Percentiles rank a stretch among this genome's conserved stretches.
phyloP scores from a whole-genome alignment of 805 yeast genomes.

The Candida railenensis region DNA sequence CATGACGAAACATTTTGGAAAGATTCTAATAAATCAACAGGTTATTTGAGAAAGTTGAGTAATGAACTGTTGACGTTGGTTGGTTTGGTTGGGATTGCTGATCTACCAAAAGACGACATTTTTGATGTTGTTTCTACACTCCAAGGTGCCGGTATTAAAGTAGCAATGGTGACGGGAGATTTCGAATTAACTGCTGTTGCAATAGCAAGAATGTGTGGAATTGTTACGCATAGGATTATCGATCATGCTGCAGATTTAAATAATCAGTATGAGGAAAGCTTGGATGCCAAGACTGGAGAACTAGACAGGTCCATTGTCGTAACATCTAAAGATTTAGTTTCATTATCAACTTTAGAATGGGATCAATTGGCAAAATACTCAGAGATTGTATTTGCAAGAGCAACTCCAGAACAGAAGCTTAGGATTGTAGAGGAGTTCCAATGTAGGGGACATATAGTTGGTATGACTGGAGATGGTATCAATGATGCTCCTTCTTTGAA shows the following conservation, averaged over 20 bases:
- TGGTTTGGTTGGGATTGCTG: slow-evolving; percentile 43
- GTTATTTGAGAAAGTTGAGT: neutral
- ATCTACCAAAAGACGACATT: slow-evolving; percentile 42
- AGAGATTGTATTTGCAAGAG: slow-evolving; percentile 41
- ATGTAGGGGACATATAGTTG: slow-evolving; percentile 23
- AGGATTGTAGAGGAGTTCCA: slow-evolving; percentile 48
- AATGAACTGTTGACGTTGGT: slow-evolving; percentile 21
- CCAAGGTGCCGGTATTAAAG: slow-evolving; percentile 39
- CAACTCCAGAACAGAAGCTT: slow-evolving; percentile 53
- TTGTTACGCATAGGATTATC: slow-evolving; percentile 22
- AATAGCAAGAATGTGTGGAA: slow-evolving; percentile 46
- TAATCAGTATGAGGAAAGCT: neutral
- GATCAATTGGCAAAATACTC: slow-evolving; percentile 31
- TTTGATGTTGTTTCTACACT: slow-evolving; percentile 29
- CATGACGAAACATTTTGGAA: neutral
- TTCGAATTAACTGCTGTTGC: slow-evolving; percentile 51
- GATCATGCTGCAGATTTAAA: slow-evolving; percentile 19
- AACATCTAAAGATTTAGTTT: slow-evolving; percentile 30
- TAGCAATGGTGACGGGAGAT: slow-evolving; percentile 53
- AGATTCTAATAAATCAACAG: slow-evolving; percentile 1
- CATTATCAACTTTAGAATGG: slow-evolving; percentile 42
- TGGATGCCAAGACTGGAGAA: slow-evolving; percentile 5
- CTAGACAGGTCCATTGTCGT: slow-evolving; percentile 26
- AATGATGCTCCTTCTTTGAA: slow-evolving; percentile 36
- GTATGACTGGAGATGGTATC: slow-evolving; percentile 39